Base-by-base conservation (phyloP, 768 basidiomycete genomes). In the Bullera alba region DNA sequence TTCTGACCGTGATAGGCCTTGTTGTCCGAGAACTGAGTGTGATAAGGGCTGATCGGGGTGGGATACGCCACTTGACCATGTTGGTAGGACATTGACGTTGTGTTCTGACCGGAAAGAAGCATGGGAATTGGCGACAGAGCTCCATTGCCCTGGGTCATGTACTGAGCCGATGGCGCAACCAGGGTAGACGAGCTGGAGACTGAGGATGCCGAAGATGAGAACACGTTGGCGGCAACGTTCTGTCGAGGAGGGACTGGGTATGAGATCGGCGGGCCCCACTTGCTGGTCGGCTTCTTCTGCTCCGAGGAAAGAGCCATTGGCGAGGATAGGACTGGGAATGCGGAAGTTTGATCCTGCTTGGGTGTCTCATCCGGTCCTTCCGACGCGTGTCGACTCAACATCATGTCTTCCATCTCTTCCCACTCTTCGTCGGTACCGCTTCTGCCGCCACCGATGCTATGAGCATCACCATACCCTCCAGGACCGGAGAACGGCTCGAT, bases 321-420 rank as follows among this genome's bases (percentile, higher is more conserved):
- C 12, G 30, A 10, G 21, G 29, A 14, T 4, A 32, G 32, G 12
- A 32, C 23, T 5, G 28, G 25, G n/a, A 14, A 23, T 6, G 29
- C 23, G 19, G 36, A 8, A 26, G 17, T 27, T 21, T 28, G 25
- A 46, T 46, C 30, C n/a, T 10, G 38, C 38, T 22, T 41, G 38
- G 21, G 15, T 41, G 38, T 22, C 19, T 39, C 42, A 22, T 46
- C 38, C 25, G n/a, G 28, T 16, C 44, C 23, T 43, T 34, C 29
- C 35, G 46, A 46, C 34, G 27, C 46, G 29, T 58, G 56, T 22
- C 56, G 49, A 36, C 53, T 57, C 17, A 59, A 14, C 50, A 63
- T 57, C 27, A 51, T 28, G 8, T 57, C 41, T 21, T 48, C 52
- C 10, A 63, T 30, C 22, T 51, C 43, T 28, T 48, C 45, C 45